Percentiles rank a stretch among this genome's conserved stretches.
Evolutionary conservation across 495 filamentous ascomycete genomes (phyloP).

Genomic region (Podospora conica): DNA sequence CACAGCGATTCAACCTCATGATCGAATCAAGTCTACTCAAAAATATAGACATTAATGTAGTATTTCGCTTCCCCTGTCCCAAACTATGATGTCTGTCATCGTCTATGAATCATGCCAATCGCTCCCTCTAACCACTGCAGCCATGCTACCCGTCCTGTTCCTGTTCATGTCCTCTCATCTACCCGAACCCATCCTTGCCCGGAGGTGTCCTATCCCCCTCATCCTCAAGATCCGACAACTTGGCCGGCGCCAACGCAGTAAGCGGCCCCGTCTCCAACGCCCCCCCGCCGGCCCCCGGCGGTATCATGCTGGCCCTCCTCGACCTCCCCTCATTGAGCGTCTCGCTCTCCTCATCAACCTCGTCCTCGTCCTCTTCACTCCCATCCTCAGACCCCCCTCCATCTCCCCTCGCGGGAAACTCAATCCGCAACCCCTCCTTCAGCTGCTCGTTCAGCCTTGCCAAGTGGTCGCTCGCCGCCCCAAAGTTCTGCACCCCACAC

Average conservation of each 20-base stretch:
- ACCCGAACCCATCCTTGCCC: conserved; percentile 25
- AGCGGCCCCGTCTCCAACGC: conserved; percentile 46
- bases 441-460: conserved; percentile 54
- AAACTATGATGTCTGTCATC: neutral
- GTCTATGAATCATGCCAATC: neutral
- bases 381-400: conserved; percentile 21
- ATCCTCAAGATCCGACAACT: conserved; percentile 5
- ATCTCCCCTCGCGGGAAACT: conserved; percentile 22
- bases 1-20: neutral
- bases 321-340: conserved; percentile 30
- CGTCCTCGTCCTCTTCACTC: conserved; percentile 26
- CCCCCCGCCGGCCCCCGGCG: conserved; percentile 11
- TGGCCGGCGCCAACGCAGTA: conserved; percentile 15
- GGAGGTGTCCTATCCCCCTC: neutral
- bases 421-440: conserved; percentile 43
- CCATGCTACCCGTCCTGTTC: neutral
- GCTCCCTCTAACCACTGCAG: neutral
- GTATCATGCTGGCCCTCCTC: conserved; percentile 41
- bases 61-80: neutral
- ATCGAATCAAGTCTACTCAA: neutral
- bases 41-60: conserved; percentile 1
- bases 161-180: neutral
- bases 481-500: conserved; percentile 49
- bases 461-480: conserved; percentile 56
- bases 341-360: conserved; percentile 61